Evolutionary conservation across 768 basidiomycete genomes (phyloP), one percentile per base, ranked within the genome.

Genomic region (Pleurotus tuber-regium): DNA sequence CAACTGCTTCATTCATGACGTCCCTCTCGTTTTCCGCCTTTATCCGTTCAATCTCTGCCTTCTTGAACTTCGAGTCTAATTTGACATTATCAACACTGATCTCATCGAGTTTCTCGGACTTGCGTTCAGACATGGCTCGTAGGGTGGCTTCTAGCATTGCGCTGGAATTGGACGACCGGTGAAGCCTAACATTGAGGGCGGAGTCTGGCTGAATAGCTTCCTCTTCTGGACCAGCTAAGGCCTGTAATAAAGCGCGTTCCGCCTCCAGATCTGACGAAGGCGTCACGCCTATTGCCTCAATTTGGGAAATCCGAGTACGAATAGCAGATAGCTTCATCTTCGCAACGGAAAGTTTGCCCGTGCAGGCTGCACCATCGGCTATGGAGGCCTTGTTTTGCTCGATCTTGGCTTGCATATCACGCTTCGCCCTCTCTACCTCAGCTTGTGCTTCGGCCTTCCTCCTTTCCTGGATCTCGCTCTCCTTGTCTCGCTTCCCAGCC

Each of bases 111-210:
- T 83, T 84, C 56, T 91, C 89, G 3, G 86, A 88, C 54, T 79
- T 83, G 49, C 92, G 75, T 61, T 94, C 88, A 28, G 86, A 82
- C 43, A 86, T 84, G 12, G 89, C 89, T n/a, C 87, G 82, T 62
- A 93, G 78, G 30, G 87, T 89, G 12, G 89, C 91, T 41, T 91
- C 89, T 61, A 93, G 91, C 78, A 93, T 87, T 26, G 86, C 82
- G 54, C 72, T 76, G 3, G 89, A 83, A 63, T 92, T 93, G 52
- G 77, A 76, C 2, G 89, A 86, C 4, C 85, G 81, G 60, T 82
- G 79, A 24, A 89, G 63, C 50, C 83, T 78, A 47, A 70, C 65
- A 53, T 76, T 79, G 36, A 90, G 66, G 0, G 76, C 63, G 6
- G 89, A 88, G 40, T 78, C 75, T 2, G 81, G 63, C 60, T 76